Percentiles rank a stretch among this genome's conserved stretches.
phyloP scores from a whole-genome alignment of 768 basidiomycete species.

The Hirschioporus abietinus region DNA sequence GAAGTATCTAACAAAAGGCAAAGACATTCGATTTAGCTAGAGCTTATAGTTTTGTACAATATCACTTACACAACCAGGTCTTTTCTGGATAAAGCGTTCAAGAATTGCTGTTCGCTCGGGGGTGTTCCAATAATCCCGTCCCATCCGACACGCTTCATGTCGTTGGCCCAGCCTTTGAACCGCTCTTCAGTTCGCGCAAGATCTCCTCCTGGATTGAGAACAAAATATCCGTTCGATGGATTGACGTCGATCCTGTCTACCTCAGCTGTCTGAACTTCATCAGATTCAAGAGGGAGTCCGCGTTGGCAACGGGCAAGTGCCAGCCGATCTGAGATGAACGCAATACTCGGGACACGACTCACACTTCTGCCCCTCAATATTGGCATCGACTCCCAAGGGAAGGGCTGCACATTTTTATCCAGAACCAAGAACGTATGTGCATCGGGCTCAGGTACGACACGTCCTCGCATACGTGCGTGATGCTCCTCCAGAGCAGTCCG shows the following conservation, averaged over 20 bases:
- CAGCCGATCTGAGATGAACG: conserved; percentile 84
- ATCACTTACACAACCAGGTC: conserved; percentile 86
- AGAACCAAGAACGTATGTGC: conserved; percentile 84
- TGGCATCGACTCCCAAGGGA: conserved; percentile 97
- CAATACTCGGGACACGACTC: conserved; percentile 86
- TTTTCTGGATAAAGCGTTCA: conserved; percentile 60
- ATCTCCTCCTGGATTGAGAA: conserved; percentile 93
- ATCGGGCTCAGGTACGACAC: conserved; percentile 31
- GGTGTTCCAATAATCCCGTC: conserved; percentile 68
- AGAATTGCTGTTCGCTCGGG: conserved; percentile 81
- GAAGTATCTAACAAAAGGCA: conserved; percentile 66
- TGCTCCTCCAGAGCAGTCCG: conserved; percentile 74
- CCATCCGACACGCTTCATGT: conserved; percentile 77
- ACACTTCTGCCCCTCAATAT: conserved; percentile 77
- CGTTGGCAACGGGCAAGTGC: conserved; percentile 48
- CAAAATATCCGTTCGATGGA: conserved; percentile 66
- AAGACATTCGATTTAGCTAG: background rate
- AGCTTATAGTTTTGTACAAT: background rate
- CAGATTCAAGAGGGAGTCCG: conserved; percentile 18
- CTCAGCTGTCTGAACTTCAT: conserved; percentile 3
- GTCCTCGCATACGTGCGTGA: conserved; percentile 32
- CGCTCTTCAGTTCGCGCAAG: conserved; percentile 75
- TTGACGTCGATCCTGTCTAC: conserved; percentile 55
- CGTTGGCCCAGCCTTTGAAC: conserved; percentile 73
- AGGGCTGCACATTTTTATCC: conserved; percentile 81